Conservation (phyloP, 2,329 filamentous ascomycete species). For the Pseudogymnoascus sp. region DNA sequence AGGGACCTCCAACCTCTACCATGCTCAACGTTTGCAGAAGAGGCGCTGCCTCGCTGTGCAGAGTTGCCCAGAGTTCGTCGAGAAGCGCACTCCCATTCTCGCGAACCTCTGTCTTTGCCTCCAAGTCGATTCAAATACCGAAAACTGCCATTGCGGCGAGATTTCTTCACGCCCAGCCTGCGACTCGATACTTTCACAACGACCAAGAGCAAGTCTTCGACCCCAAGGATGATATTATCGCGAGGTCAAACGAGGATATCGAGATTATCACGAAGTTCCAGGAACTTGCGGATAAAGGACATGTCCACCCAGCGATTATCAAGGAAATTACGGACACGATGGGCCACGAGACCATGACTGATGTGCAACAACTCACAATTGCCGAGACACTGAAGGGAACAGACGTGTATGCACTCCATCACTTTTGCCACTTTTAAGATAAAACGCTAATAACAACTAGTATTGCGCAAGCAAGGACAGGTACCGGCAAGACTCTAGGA, state of each 20-base stretch:
- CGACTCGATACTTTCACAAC: slow-evolving; percentile 22
- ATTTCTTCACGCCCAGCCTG: slow-evolving; percentile 8
- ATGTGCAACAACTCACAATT: slow-evolving; percentile 82
- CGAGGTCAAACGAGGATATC: slow-evolving; percentile 10
- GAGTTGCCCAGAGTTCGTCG: slow-evolving; percentile 18
- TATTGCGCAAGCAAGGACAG: slow-evolving; percentile 90
- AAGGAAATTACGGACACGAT: slow-evolving; percentile 59
- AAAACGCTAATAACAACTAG: slow-evolving; percentile 35
- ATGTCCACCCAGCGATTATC: slow-evolving; percentile 27
- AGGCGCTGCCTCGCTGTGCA: slow-evolving; percentile 27
- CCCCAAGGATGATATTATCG: not conserved
- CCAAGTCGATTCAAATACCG: slow-evolving; percentile 18
- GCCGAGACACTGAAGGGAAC: slow-evolving; percentile 62
- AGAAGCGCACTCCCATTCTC: slow-evolving; percentile 16
- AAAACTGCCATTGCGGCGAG: slow-evolving; percentile 11
- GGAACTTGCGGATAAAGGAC: slow-evolving; percentile 23
- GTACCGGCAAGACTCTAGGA: slow-evolving; percentile 91
- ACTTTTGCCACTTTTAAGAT: slow-evolving; percentile 4
- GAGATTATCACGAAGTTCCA: slow-evolving; percentile 24
- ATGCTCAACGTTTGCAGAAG: slow-evolving; percentile 29
- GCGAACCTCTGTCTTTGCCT: slow-evolving; percentile 22
- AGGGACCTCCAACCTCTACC: slow-evolving; percentile 9
- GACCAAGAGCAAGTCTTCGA: not conserved
- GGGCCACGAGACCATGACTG: slow-evolving; percentile 78
- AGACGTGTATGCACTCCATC: slow-evolving; percentile 26